These are phyloP conservation scores for Pestalotiopsis sp. DNA, from an alignment of 2,329 filamentous ascomycete genomes.

Conservation along the genomic window DNA sequence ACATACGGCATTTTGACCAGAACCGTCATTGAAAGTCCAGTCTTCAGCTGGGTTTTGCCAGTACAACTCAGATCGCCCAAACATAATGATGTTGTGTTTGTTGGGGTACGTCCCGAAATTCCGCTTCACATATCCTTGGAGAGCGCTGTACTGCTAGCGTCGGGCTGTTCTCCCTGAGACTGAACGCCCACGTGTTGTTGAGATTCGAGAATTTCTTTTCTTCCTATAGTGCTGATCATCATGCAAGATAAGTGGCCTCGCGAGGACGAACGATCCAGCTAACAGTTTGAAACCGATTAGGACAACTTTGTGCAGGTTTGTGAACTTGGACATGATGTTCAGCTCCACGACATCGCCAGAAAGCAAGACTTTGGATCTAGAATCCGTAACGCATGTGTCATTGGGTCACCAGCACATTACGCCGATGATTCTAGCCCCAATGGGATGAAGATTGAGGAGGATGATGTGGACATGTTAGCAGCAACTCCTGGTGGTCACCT, in stretches of 20 bases:
- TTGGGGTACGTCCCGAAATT: slow-evolving; percentile 62
- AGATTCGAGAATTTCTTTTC: not conserved
- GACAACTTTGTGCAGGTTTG: slow-evolving; percentile 81
- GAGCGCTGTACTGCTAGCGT: not conserved
- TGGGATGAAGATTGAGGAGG: slow-evolving; percentile 40
- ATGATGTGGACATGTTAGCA: slow-evolving; percentile 38
- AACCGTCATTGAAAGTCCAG: slow-evolving; percentile 76
- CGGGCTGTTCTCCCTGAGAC: not conserved
- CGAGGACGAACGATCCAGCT: slow-evolving; percentile 14
- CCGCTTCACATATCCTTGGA: not conserved
- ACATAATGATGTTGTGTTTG: slow-evolving; percentile 82
- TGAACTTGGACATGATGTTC: slow-evolving; percentile 69
- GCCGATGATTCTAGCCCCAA: slow-evolving; percentile 23
- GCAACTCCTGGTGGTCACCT: slow-evolving; percentile 33
- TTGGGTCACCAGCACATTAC: slow-evolving; percentile 59
- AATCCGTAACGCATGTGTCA: slow-evolving; percentile 77
- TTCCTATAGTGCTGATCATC: slow-evolving; percentile 3
- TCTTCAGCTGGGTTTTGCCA: slow-evolving; percentile 76
- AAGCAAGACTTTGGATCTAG: slow-evolving; percentile 78
- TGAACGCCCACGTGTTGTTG: not conserved
- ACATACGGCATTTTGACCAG: slow-evolving; percentile 74
- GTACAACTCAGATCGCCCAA: slow-evolving; percentile 71
- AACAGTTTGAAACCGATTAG: slow-evolving; percentile 38
- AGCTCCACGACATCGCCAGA: slow-evolving; percentile 73
- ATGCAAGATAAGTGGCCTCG: not conserved